Base-by-base conservation (phyloP, 2,329 filamentous ascomycete species). In the Pyrenophora teres region DNA sequence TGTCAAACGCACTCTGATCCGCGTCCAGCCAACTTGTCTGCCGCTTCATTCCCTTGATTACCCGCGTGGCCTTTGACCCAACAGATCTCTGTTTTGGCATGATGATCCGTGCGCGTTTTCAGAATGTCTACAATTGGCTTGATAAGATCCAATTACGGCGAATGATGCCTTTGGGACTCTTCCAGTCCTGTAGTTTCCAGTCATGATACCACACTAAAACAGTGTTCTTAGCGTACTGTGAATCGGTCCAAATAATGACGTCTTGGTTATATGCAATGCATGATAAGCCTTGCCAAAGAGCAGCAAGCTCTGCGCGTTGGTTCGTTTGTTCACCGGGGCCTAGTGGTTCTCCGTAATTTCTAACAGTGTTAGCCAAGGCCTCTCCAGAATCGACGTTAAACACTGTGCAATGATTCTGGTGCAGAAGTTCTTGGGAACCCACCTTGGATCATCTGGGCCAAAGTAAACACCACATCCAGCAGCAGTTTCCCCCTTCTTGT, bases 231-330 rank as follows among this genome's bases (percentile, higher is more conserved):
- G 21, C 21, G 21, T 23, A 23, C 21, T 4, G 4, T 4, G 21
- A 23, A 30, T 37, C 35, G 12, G 6, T 21, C 3, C 10, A 21
- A 15, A 18, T 19, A 3, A 46, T 21, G 1, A 21, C 21, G 8
- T 46, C 21, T 15, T 38, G 15, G 6, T 8, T 18, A 1, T n/a
- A 4, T 10, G 23, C 10, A n/a, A 30, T 10, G 6, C 9, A 19
- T 12, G 35, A 18, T n/a, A 46, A 13, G 7, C 9, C 35, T 15
- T 46, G 21, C 70, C 88, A 82, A 56, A 96, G 87, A 3, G 90
- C 92, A 16, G 88, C 92, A 53, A 97, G 79, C 76, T 97, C 92
- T 10, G 92, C 92, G 2, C 92, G 88, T 72, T 97, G 90, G 71
- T 97, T 97, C 1, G 92, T 97, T 75, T 97, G 92, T 7, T 81